Percentiles rank a stretch among this genome's conserved stretches.
phyloP scores from a whole-genome alignment of 2,329 filamentous ascomycete genomes.

The Apiospora pterosperma region DNA sequence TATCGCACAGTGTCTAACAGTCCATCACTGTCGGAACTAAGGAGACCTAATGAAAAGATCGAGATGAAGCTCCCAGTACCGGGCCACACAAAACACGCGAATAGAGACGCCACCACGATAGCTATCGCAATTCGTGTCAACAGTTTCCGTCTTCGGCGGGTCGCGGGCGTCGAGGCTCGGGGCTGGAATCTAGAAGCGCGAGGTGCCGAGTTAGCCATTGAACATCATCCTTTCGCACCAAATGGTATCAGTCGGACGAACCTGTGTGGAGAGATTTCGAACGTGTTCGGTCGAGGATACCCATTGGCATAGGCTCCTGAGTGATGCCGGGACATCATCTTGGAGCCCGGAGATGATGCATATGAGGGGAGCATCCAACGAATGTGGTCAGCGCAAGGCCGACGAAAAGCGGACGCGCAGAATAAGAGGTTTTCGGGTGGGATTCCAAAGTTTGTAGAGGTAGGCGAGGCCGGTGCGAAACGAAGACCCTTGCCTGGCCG shows the following conservation, averaged over 20 bases:
- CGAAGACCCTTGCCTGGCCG: not conserved
- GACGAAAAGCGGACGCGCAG: not conserved
- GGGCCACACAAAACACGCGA: constrained; percentile 75
- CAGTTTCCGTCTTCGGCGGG: constrained; percentile 70
- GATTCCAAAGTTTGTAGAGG: not conserved
- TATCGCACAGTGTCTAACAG: constrained; percentile 95
- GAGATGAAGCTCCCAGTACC: constrained; percentile 58
- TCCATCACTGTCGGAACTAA: constrained; percentile 64
- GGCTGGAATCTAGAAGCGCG: constrained; percentile 73
- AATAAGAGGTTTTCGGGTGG: not conserved
- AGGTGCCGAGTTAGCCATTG: constrained; percentile 12
- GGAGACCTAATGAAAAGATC: constrained; percentile 65
- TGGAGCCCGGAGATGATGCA: constrained; percentile 47
- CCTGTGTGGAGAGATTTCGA: constrained; percentile 88
- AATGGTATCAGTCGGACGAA: constrained; percentile 39
- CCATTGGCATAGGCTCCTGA: constrained; percentile 75
- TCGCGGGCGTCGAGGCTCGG: constrained; percentile 67
- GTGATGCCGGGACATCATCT: constrained; percentile 85
- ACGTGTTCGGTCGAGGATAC: constrained; percentile 72
- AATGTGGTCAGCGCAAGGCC: not conserved
- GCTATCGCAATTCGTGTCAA: constrained; percentile 64
- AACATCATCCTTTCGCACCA: not conserved
- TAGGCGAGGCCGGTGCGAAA: not conserved
- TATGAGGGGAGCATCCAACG: constrained; percentile 58
- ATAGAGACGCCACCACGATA: constrained; percentile 56